Conservation (phyloP, 331 rosid species). For the Pyracantha coccinea region DNA sequence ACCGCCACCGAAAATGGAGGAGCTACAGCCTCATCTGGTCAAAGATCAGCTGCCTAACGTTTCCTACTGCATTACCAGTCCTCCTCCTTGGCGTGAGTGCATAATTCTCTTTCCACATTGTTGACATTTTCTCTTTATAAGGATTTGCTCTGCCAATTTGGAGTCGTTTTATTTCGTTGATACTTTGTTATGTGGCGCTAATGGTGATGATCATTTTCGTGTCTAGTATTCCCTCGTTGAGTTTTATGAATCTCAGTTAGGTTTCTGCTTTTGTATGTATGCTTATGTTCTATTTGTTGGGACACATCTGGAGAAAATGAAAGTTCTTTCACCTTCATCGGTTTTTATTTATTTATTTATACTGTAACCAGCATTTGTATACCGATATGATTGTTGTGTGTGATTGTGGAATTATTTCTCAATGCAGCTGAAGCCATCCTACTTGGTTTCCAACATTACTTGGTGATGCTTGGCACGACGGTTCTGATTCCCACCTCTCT, state of each 20-base stretch:
- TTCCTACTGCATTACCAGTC: conserved; percentile 91
- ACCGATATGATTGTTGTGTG: conserved; percentile 11
- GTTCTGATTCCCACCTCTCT: conserved; percentile 85
- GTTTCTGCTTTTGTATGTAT: background rate
- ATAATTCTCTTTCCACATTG: conserved; percentile 1
- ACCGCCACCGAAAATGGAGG: conserved; percentile 88
- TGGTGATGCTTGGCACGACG: conserved; percentile 98
- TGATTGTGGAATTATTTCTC: conserved; percentile 8
- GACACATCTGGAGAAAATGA: background rate
- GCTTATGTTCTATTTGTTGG: background rate
- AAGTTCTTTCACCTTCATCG: background rate
- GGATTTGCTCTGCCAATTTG: background rate
- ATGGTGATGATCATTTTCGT: background rate
- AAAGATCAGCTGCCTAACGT: conserved; percentile 75
- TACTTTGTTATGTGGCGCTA: background rate
- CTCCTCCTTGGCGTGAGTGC: conserved; percentile 99
- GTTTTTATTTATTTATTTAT: background rate
- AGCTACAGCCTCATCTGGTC: conserved; percentile 84
- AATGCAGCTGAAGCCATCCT: conserved; percentile 90
- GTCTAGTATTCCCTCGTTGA: background rate
- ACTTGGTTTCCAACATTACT: conserved; percentile 96
- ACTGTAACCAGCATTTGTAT: background rate
- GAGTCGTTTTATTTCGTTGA: background rate
- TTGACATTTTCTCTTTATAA: background rate
- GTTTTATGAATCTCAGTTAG: background rate